A percentile compares a stretch with the other conserved stretches of the same genome.
Evolutionary conservation across 1,284 basidiomycete species (phyloP).

Genomic region (Cutaneotrichosporon daszewskae): DNA sequence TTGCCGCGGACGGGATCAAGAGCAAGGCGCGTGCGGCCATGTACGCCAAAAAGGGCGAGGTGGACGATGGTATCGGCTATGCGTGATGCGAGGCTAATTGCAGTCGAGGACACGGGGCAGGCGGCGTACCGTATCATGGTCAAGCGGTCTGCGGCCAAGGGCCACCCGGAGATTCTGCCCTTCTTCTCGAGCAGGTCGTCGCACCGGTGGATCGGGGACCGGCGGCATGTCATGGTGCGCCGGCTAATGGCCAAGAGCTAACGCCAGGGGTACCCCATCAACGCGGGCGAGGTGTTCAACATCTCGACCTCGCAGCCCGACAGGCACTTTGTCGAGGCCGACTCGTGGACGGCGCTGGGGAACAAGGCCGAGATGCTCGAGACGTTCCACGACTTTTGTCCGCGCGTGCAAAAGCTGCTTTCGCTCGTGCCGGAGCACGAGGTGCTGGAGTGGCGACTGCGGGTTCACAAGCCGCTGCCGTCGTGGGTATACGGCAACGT

Average conservation of each 20-base stretch:
- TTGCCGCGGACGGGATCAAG: conserved; percentile 45
- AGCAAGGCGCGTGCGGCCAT: conserved; percentile 32
- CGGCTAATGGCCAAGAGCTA: neutral
- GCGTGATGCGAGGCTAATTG: neutral
- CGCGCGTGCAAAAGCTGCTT: conserved; percentile 39
- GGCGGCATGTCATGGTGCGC: conserved; percentile 41
- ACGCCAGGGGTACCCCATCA: conserved; percentile 34
- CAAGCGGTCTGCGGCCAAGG: conserved; percentile 24
- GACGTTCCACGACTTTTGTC: conserved; percentile 38
- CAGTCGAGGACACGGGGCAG: conserved; percentile 43
- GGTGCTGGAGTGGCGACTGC: conserved; percentile 44
- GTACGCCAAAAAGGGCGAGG: conserved; percentile 29
- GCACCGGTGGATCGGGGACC: conserved; percentile 44
- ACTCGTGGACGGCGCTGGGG: conserved; percentile 43
- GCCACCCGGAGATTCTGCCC: conserved; percentile 39
- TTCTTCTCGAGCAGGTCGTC: conserved; percentile 35
- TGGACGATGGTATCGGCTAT: conserved; percentile 21
- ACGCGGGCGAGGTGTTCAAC: conserved; percentile 39
- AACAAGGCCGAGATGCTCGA: conserved; percentile 36
- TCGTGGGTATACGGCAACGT: conserved; percentile 38
- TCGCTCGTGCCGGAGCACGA: conserved; percentile 36
- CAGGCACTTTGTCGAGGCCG: conserved; percentile 31
- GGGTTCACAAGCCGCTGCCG: conserved; percentile 38
- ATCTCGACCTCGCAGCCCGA: conserved; percentile 45
- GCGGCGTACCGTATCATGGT: conserved; percentile 46